phyloP scores from a whole-genome alignment of 73 alveolate species.

The Paramecium caudatum region DNA sequence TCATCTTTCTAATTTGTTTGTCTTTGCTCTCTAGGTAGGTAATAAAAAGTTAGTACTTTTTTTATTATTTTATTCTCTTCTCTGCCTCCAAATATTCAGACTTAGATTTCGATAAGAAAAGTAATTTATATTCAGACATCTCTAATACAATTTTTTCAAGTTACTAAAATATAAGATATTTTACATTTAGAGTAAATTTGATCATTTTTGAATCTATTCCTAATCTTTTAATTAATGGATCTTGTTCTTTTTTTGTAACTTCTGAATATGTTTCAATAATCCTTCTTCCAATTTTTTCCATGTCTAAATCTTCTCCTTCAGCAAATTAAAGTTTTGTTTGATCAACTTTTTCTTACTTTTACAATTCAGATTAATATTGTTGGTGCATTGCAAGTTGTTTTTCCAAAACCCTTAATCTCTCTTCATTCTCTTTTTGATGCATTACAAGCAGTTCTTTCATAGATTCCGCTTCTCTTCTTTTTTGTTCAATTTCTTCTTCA shows the following conservation, averaged over 20 bases:
- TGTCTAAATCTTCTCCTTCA: slow-evolving; percentile 31
- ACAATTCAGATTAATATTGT: background rate
- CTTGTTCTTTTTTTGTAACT: background rate
- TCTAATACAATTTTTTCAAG: slow-evolving; percentile 34
- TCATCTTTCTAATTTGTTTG: slow-evolving; percentile 40
- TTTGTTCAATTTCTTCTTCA: slow-evolving; percentile 46
- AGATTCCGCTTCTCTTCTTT: slow-evolving; percentile 16
- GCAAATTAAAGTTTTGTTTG: slow-evolving; percentile 28
- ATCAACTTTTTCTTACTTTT: slow-evolving; percentile 41
- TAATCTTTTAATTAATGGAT: slow-evolving; percentile 10
- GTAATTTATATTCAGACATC: slow-evolving; percentile 23
- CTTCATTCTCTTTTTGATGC: slow-evolving; percentile 27
- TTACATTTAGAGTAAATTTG: slow-evolving; percentile 25
- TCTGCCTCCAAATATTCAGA: slow-evolving; percentile 47
- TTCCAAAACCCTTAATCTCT: background rate
- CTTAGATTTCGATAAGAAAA: background rate
- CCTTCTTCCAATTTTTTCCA: slow-evolving; percentile 33
- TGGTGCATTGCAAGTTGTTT: background rate
- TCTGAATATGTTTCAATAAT: slow-evolving; percentile 27
- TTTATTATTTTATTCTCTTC: background rate
- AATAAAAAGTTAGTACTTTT: background rate
- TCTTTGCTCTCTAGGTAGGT: background rate
- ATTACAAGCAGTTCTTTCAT: background rate
- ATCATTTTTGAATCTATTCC: slow-evolving; percentile 18
- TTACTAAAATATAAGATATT: background rate